phyloP scores from a whole-genome alignment of 192 early-diverging fungal species.

The Globomyces pollinis-pini region DNA sequence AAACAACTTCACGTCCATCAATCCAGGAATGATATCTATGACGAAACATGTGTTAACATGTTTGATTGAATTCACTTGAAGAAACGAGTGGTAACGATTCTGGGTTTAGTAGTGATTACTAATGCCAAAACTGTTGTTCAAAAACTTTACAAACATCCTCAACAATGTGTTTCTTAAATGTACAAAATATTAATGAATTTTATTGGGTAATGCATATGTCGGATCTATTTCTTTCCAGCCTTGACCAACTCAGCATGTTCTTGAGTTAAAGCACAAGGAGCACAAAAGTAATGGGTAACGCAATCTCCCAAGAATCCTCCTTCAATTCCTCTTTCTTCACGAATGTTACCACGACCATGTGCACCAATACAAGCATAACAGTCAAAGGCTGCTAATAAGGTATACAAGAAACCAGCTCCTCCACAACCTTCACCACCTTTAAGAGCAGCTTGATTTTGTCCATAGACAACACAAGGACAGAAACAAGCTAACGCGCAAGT shows the following conservation, averaged over 20 bases:
- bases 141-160: too few species aligned
- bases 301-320: constrained; percentile 7
- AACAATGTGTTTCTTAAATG: too few species aligned
- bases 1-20: too few species aligned
- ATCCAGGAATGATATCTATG: too few species aligned
- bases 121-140: too few species aligned
- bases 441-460: constrained; percentile 20
- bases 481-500: constrained; percentile 14
- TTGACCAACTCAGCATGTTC: constrained; percentile 25
- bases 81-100: too few species aligned
- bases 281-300: constrained; percentile 20
- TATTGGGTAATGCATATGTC: too few species aligned
- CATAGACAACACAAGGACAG: constrained; percentile 20
- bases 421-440: constrained; percentile 17
- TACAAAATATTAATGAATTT: too few species aligned
- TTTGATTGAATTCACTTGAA: too few species aligned
- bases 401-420: constrained; percentile 15
- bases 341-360: constrained; percentile 9
- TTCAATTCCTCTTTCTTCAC: constrained; percentile 25
- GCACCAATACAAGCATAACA: constrained; percentile 14
- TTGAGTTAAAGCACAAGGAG: constrained; percentile 29
- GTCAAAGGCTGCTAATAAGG: neutral
- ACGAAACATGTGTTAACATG: too few species aligned
- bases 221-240: constrained; percentile 2
- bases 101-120: too few species aligned